Evolutionary conservation across 176 grass and related monocot genomes (phyloP), one percentile per base, ranked within the genome.

Genomic region (Paspalum notatum): DNA sequence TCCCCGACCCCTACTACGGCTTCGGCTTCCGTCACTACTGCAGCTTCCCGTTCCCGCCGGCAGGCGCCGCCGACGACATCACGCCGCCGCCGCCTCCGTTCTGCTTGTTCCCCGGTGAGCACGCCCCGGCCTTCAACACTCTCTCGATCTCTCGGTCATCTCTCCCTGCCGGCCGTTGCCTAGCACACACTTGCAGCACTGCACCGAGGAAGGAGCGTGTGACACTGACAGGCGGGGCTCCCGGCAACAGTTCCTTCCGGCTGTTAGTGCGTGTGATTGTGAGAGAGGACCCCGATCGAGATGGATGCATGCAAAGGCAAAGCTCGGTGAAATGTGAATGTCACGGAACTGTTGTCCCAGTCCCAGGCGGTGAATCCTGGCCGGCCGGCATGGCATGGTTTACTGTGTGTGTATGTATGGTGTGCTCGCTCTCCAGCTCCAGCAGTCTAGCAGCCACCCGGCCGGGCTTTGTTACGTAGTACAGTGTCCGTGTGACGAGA

Each of bases 71-170:
- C 21, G 73, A 77, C 47, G 87, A 85, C 41, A 8, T 0, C 32
- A 3, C 76, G 61, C 47, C 48, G 47, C 61, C 47, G 4, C 6
- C 77, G 24, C 38, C 70, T 11, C 20, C 63, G 38, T 81, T 64
- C 87, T 71, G 63, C 87, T n/a, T 81, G 48, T 81, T 89, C 82
- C 77, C 82, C 9, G 82, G 87, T 89, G 46, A 89, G 87, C n/a
- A 42, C 39, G 11, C 55, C 55, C n/a, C n/a, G n/a, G n/a, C n/a
- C n/a, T n/a, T 32, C 2, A 32, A 32, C 32, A 32, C 32, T 3
- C 2, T 32, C 58, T 43, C 42, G 40, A 42, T 43, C 42, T 8
- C 42, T 61, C 58, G 57, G 57, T 22, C 5, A 60, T 61, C 24
- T 22, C 55, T 25, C 10, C n/a, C 56, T 21, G 56, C 1, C 21